Base-by-base conservation (phyloP, 1,139 yeast genomes). In the Suhomyces panamericanus region DNA sequence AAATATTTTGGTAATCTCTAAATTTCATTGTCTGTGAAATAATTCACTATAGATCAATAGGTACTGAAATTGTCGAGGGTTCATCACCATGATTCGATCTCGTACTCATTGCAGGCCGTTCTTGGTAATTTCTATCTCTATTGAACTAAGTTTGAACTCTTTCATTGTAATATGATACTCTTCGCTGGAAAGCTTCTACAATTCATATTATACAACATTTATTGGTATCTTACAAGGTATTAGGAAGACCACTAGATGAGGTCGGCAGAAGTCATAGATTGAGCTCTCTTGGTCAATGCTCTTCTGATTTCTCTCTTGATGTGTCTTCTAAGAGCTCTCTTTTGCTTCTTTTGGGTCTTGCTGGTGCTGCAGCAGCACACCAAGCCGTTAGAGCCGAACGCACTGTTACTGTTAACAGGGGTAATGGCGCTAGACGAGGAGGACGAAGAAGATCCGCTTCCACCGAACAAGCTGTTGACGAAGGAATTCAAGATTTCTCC, bases 331-430 rank as follows among this genome's bases (percentile, higher is more conserved):
- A 59, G 47, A 7, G 51, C 52, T 48, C 57, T 53, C 52, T 50
- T 55, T 46, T 51, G 47, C n/a, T 55, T 51, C 49, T 60, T 54
- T 50, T 53, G 50, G 40, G 51, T 42, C 41, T 47, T 53, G 13
- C 13, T 31, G 11, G 20, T 38, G 44, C 56, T 37, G 46, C 60
- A 55, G 49, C 64, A 58, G 45, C 61, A 54, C 50, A 49, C 47
- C 41, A 49, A 43, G 22, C 51, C 50, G 13, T 49, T 44, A n/a
- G 49, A 24, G 29, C 52, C 51, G 41, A 50, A 35, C 36, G 39
- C 47, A 24, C 29, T 31, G 35, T 44, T 31, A 17, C 44, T 29
- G 34, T 49, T 39, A 27, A 58, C 55, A 11, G 54, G 30, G 27
- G 28, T 22, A 14, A 38, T 32, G 30, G 36, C 32, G 20, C 36